Evolutionary conservation across 371 early-diverging fungal species (phyloP), one percentile per base, ranked within the genome.

Genomic region (Encephalitozoon hellem): DNA sequence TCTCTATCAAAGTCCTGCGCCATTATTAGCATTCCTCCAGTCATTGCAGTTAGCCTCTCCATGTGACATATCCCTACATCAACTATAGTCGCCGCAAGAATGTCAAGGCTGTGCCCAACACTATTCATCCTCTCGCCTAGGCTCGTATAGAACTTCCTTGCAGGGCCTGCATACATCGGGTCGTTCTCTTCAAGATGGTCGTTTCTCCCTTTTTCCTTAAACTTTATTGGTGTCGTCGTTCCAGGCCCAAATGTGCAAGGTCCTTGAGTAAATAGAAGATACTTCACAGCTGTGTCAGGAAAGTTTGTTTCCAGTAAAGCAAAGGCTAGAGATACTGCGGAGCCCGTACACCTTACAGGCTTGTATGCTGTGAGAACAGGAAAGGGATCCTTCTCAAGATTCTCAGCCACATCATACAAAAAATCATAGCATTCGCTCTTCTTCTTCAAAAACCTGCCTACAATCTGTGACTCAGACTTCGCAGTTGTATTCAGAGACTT

Each of bases 211-310:
- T 92, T 89, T 79, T 96, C 95, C 82, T 90, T 89, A 67, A 96
- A 88, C 80, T 94, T 95, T 18, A 88, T 86, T 15, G 93, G 89
- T 0, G 95, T 93, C 51, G 96, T 91, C 86, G 90, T 88, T 54
- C 99, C 98, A 51, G 99, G 97, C 0, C 98, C 98, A 79, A 91
- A 93, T 0, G 98, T 96, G 47, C 92, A 91, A 30, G 99, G 91
- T 30, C 99, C 99, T 73, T 97, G 97, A 64, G 90, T 87, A 87
- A 97, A 99, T 32, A 97, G 80, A 89, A 98, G 91, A 80, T 95
- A 89, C 66, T 96, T 90, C 6, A 92, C 93, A 21, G 95, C 94
- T 3, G 93, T 90, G 43, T 83, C 80, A 26, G 52, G 41, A 67
- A 83, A 83, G 26, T 47, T 54, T 55, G 88, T 88, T 86, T 96